Percentiles rank a stretch among this genome's conserved stretches.
Conservation (phyloP, 2,329 filamentous ascomycete genomes). For the Calonectria ilicicola region DNA sequence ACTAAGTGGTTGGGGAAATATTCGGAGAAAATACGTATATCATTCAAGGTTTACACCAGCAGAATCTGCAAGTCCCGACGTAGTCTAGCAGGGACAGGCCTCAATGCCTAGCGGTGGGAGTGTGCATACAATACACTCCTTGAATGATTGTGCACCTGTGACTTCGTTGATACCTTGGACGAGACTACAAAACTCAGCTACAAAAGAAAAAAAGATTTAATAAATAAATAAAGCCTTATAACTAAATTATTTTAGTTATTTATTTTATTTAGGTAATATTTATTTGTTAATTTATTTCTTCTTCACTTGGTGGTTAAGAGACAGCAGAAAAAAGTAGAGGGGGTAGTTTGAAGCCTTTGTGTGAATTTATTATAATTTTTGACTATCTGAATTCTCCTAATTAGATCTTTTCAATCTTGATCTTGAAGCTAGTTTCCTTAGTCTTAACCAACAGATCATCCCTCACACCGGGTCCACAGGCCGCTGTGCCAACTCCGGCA, state of each 20-base stretch:
- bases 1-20: constrained; percentile 1
- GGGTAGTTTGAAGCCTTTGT: too few relatives aligned
- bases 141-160: too few relatives aligned
- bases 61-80: background rate
- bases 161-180: too few relatives aligned
- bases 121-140: too few relatives aligned
- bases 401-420: constrained; percentile 50
- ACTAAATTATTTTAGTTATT: too few relatives aligned
- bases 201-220: too few relatives aligned
- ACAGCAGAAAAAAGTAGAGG: too few relatives aligned
- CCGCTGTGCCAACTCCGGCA: constrained; percentile 62
- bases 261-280: too few relatives aligned
- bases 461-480: constrained; percentile 61
- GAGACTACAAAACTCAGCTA: too few relatives aligned
- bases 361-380: background rate
- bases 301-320: too few relatives aligned
- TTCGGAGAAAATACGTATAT: constrained; percentile 9
- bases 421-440: constrained; percentile 55
- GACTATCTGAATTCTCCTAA: background rate
- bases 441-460: constrained; percentile 58
- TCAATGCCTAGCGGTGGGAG: background rate
- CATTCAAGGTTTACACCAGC: background rate
- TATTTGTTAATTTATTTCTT: too few relatives aligned
- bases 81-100: background rate
- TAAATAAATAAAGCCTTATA: too few relatives aligned